phyloP scores from a whole-genome alignment of 306 rosid species.

The Vigna unguiculata region DNA sequence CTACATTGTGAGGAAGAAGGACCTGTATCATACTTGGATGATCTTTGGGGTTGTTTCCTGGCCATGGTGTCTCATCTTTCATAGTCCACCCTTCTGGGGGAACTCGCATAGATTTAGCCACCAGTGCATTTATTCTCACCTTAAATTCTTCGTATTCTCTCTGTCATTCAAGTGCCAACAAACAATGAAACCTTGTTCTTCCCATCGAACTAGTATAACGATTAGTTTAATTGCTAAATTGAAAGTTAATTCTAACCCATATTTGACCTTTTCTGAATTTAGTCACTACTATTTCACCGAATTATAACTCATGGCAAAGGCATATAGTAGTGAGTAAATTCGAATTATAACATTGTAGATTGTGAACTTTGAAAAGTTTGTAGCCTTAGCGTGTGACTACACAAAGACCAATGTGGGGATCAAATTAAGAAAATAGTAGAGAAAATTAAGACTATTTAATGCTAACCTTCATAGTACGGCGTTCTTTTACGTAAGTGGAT shows the following conservation, averaged over 20 bases:
- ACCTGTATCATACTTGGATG: slow-evolving; percentile 98
- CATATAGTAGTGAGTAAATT: too few relatives aligned
- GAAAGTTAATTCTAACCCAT: not conserved
- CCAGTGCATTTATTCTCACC: slow-evolving; percentile 92
- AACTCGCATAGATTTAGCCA: slow-evolving; percentile 79
- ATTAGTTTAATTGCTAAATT: not conserved
- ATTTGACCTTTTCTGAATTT: not conserved
- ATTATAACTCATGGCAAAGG: too few relatives aligned
- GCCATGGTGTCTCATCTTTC: slow-evolving; percentile 99
- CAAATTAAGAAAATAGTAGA: not conserved
- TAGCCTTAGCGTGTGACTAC: not conserved
- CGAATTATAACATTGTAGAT: not conserved
- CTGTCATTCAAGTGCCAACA: slow-evolving; percentile 56
- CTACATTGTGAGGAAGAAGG: slow-evolving; percentile 86
- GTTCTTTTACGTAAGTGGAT: slow-evolving; percentile 90
- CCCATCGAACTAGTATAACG: not conserved
- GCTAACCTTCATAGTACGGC: slow-evolving; percentile 93
- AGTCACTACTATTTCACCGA: not conserved
- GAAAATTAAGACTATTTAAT: not conserved
- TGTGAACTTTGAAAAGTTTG: not conserved
- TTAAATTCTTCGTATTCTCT: slow-evolving; percentile 98
- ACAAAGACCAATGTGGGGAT: not conserved
- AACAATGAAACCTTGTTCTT: slow-evolving; percentile 25
- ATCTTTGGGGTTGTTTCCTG: slow-evolving; percentile 91
- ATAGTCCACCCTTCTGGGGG: slow-evolving; percentile 96